Evolutionary conservation across 495 filamentous ascomycete species (phyloP).

Genomic region (Neurospora tetrasperma): DNA sequence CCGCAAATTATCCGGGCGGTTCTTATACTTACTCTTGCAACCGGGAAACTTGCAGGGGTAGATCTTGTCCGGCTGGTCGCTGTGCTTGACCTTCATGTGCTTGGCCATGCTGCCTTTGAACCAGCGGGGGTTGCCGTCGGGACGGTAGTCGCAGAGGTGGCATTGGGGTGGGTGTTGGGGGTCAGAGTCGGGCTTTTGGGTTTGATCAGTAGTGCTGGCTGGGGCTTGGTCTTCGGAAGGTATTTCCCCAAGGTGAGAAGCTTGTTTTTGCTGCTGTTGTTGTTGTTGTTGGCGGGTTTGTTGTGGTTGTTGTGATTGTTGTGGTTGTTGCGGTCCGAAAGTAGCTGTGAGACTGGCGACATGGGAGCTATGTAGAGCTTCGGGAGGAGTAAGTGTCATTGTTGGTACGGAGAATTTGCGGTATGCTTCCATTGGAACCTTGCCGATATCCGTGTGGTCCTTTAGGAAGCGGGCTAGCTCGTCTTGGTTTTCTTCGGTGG

Average conservation of each 20-base stretch:
- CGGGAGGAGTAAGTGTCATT: slow-evolving; percentile 1
- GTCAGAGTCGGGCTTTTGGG: slow-evolving; percentile 27
- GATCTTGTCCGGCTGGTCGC: slow-evolving; percentile 30
- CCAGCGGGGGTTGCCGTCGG: slow-evolving; percentile 42
- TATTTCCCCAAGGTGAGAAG: background rate
- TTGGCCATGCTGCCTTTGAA: slow-evolving; percentile 45
- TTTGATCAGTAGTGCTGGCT: background rate
- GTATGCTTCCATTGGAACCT: background rate
- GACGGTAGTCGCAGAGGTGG: slow-evolving; percentile 39
- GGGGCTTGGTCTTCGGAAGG: slow-evolving; percentile 3
- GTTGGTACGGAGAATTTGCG: slow-evolving; percentile 7
- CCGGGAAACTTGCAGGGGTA: slow-evolving; percentile 32
- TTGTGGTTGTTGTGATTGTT: background rate
- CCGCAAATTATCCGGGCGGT: slow-evolving; percentile 38
- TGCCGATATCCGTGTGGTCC: slow-evolving; percentile 1
- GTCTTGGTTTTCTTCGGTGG: slow-evolving; percentile 6
- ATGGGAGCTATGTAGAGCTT: background rate
- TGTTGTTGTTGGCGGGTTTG: background rate
- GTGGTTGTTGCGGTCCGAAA: background rate
- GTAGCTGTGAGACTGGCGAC: background rate
- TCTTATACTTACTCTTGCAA: slow-evolving; percentile 39
- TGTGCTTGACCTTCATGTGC: slow-evolving; percentile 40
- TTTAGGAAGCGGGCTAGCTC: slow-evolving; percentile 19
- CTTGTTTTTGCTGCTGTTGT: slow-evolving; percentile 3
- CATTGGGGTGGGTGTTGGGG: slow-evolving; percentile 32